phyloP scores from a whole-genome alignment of 179 eudicot species.

The Beta corolliflora region DNA sequence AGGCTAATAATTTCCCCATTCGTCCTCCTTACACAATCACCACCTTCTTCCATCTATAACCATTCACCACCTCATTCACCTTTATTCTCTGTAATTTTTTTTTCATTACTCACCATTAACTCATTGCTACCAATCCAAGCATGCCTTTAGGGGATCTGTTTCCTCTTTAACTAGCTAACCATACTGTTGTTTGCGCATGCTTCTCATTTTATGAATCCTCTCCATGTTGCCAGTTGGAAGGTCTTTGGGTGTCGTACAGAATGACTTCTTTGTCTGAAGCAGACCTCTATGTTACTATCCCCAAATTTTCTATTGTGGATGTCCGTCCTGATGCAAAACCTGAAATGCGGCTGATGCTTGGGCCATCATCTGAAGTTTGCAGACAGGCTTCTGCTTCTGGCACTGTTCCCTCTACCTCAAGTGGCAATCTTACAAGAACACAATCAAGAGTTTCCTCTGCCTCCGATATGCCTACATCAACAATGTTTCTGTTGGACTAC shows the following conservation, averaged over 20 bases:
- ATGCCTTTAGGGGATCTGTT: too few relatives aligned
- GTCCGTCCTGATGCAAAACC: conserved; percentile 88
- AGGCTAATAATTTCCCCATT: too few relatives aligned
- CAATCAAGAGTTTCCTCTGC: conserved; percentile 44
- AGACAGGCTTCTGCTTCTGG: conserved; percentile 52
- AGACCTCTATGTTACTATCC: conserved; percentile 87
- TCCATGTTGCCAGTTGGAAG: conserved; percentile 69
- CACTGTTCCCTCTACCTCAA: conserved; percentile 31
- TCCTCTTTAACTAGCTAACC: not conserved
- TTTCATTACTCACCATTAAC: too few relatives aligned
- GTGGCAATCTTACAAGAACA: conserved; percentile 41
- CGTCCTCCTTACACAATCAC: too few relatives aligned
- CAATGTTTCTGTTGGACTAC: conserved; percentile 89
- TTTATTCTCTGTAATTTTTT: too few relatives aligned
- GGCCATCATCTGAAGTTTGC: conserved; percentile 73
- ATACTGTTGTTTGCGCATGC: not conserved
- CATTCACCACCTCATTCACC: too few relatives aligned
- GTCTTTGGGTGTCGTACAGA: conserved; percentile 95
- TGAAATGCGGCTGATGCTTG: conserved; percentile 98
- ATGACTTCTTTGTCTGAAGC: conserved; percentile 96
- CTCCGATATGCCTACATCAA: conserved; percentile 65
- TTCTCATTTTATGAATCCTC: conserved; percentile 13
- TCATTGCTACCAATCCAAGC: too few relatives aligned
- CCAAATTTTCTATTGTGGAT: conserved; percentile 85
- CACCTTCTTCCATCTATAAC: too few relatives aligned